Conservation (phyloP, 768 basidiomycete genomes). For the Amanita exitialis region DNA sequence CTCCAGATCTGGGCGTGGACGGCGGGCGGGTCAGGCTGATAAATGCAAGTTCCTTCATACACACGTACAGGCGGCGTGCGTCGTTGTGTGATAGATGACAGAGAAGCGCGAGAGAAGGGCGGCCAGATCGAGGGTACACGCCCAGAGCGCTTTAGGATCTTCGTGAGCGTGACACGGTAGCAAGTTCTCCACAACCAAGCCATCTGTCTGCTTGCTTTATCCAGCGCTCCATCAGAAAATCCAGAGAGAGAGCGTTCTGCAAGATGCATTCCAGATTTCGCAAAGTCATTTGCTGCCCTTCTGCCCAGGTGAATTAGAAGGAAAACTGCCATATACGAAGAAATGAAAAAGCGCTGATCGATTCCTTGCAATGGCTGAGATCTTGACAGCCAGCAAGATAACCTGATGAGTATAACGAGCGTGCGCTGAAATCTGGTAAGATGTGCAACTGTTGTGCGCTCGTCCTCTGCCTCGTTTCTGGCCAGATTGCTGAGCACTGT, state of each 20-base stretch:
- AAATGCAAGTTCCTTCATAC: neutral
- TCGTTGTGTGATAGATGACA: neutral
- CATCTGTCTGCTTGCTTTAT: neutral
- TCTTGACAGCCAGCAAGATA: neutral
- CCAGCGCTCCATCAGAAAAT: neutral
- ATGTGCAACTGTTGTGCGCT: neutral
- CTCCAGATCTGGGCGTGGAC: neutral
- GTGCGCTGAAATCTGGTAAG: neutral
- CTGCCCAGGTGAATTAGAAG: neutral
- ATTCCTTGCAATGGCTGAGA: neutral
- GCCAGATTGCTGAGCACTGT: neutral
- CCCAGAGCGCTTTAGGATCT: neutral
- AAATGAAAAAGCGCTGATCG: slow-evolving; percentile 1
- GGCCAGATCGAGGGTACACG: neutral
- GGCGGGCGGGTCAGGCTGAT: neutral
- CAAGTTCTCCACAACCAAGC: neutral
- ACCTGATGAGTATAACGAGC: neutral
- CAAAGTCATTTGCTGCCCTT: neutral
- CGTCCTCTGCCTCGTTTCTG: neutral
- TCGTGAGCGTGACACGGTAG: neutral
- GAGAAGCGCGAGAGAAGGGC: neutral
- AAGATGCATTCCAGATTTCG: neutral
- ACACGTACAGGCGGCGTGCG: neutral
- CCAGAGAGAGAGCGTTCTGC: neutral
- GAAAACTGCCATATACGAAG: neutral